Evolutionary conservation across 2,329 filamentous ascomycete species (phyloP).

Genomic region (Myriosclerotinia duriaeana): DNA sequence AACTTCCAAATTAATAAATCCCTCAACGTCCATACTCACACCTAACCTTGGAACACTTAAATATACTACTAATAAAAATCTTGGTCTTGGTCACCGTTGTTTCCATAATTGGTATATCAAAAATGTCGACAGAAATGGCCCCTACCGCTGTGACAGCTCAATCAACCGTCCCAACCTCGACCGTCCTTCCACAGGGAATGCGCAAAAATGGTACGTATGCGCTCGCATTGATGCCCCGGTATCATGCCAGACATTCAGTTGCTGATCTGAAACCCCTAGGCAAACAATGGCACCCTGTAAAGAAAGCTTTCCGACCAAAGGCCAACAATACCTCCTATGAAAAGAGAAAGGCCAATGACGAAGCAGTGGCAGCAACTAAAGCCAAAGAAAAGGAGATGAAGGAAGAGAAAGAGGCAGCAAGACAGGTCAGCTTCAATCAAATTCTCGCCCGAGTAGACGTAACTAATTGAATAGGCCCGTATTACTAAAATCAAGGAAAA

Average conservation of each 20-base stretch:
- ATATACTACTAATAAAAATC: background rate
- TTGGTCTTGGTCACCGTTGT: background rate
- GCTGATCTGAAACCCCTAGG: conserved; percentile 51
- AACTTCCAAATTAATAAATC: background rate
- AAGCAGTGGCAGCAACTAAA: conserved; percentile 73
- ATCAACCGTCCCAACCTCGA: background rate
- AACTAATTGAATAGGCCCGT: conserved; percentile 55
- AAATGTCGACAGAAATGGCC: conserved; percentile 35
- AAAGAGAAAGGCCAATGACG: conserved; percentile 69
- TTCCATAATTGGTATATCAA: background rate
- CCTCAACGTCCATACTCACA: background rate
- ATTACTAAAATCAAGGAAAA: conserved; percentile 82
- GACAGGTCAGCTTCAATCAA: conserved; percentile 60
- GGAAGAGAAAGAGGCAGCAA: conserved; percentile 88
- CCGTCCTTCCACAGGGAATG: conserved; percentile 53
- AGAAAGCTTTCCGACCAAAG: conserved; percentile 80
- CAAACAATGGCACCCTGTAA: conserved; percentile 88
- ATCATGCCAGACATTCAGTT: background rate
- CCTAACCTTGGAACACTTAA: no score
- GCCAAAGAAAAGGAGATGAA: conserved; percentile 94
- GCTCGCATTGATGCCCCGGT: background rate
- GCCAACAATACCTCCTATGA: conserved; percentile 77
- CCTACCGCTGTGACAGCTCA: conserved; percentile 17
- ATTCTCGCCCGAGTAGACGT: background rate
- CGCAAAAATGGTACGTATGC: conserved; percentile 71